Base-by-base conservation (phyloP, 129 eudicot species). In the Tanacetum coccineum region DNA sequence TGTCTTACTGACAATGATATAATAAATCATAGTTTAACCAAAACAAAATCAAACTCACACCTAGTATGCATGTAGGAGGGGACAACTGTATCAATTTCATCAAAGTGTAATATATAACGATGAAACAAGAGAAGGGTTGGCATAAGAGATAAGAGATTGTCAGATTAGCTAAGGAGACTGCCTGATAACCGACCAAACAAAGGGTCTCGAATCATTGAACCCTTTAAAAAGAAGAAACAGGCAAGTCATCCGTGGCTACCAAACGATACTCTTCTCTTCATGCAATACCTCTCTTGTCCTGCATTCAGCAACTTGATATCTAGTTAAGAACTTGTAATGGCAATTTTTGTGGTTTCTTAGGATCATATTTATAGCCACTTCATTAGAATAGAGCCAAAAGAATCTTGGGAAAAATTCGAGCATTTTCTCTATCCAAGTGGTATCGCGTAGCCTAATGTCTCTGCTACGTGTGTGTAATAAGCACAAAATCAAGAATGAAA, bases 201-300 rank as follows among this genome's bases (percentile, higher is more conserved):
- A 54, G 45, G 58, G 47, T 45, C 70, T 13, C 12, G 9, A 15
- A 17, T 39, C 36, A 21, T 7, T 52, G 42, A 18, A 47, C 67
- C 58, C 65, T 44, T 76, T 42, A 51, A 62, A 50, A 55, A 39
- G 55, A 62, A 62, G 75, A 30, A 69, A 65, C 79, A 82, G 84
- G 86, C 87, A 85, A 85, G 90, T 81, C 90, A 81, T 81, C 87
- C 84, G 81, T 85, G 87, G 90, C 90, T 84, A 80, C 76, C 83
- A 71, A 80, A 81, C 82, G 3, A 68, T 39, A 66, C 79, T 75
- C 84, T 79, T 64, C 30, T 65, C 71, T 69, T 75, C 79, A 80
- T 82, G 84, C 71, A 76, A 82, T 50, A 64, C 81, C 79, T 70
- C 74, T 62, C 74, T 72, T 72, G 54, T 40, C 22, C 64, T 20